Conservation (phyloP, 495 filamentous ascomycete genomes). For the Xylaria castorea region DNA sequence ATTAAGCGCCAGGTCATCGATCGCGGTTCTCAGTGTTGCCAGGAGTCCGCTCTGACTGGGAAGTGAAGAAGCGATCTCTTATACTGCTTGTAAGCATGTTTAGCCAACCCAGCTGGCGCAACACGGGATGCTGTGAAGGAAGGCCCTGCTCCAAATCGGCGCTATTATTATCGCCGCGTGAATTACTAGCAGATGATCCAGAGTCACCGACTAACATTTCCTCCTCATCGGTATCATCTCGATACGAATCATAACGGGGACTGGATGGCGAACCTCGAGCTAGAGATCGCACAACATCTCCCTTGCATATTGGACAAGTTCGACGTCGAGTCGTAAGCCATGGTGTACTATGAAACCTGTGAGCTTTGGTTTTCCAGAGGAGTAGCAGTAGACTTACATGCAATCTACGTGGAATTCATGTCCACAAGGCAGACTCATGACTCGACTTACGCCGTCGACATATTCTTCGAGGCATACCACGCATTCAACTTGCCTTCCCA, state of each 20-base stretch:
- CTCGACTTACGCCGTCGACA: slow-evolving; percentile 88
- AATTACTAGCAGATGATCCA: slow-evolving; percentile 34
- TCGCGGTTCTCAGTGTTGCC: slow-evolving; percentile 24
- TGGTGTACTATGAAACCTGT: slow-evolving; percentile 73
- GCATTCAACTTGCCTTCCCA: slow-evolving; percentile 87
- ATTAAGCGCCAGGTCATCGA: slow-evolving; percentile 12
- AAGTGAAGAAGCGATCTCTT: slow-evolving; percentile 30
- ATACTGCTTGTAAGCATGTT: slow-evolving; percentile 33
- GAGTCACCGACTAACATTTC: slow-evolving; percentile 30
- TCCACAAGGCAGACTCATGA: slow-evolving; percentile 98
- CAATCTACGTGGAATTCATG: slow-evolving; percentile 98
- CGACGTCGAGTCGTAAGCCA: slow-evolving; percentile 94
- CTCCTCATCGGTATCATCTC: slow-evolving; percentile 58
- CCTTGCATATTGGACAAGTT: slow-evolving; percentile 98
- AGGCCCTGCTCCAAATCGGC: slow-evolving; percentile 43
- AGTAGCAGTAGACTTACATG: slow-evolving; percentile 75
- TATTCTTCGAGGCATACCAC: slow-evolving; percentile 99
- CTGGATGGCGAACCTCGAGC: slow-evolving; percentile 54
- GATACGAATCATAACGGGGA: slow-evolving; percentile 56
- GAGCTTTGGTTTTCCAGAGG: slow-evolving; percentile 26
- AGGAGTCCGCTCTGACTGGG: slow-evolving; percentile 10
- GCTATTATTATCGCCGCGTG: slow-evolving; percentile 27
- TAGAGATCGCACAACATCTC: slow-evolving; percentile 79
- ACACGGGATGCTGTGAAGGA: slow-evolving; percentile 21
- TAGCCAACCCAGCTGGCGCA: slow-evolving; percentile 36